Evolutionary conservation across 1,284 basidiomycete species (phyloP), one percentile per base, ranked within the genome.

Genomic region (Apiotrichum porosum): DNA sequence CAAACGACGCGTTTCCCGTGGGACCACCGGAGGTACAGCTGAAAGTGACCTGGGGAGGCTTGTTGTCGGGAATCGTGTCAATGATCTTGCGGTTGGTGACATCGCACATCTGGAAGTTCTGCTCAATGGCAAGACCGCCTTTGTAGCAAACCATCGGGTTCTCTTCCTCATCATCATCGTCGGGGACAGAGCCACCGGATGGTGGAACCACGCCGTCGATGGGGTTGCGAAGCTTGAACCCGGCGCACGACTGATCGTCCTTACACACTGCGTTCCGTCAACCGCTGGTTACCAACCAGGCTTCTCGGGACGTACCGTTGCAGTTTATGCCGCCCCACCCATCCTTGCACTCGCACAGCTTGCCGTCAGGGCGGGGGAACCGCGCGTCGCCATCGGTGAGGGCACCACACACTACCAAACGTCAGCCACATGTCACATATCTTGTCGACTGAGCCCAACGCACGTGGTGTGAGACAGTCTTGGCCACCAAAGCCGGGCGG

Each of bases 321-420:
- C 93, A 97, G 67, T 97, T 97, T 58, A 97, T 85, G 13, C 94
- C 93, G 39, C 80, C 81, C 93, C 93, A 98, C 0, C 92, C 93
- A 1, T 91, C 86, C 60, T 86, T 87, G 68, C 94, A 98, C 28
- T 90, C 77, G 72, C 94, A 97, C 9, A 81, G 73, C 56, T 84
- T 78, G 2, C 83, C 85, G 10, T 83, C 80, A 39, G 85, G 83
- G 48, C 92, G 79, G 21, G 91, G 83, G 49, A 83, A 83, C 17
- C 94, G 81, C 49, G 88, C 83, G 40, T 85, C 83, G 0, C 92
- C 91, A 57, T 97, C 90, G 3, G 88, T 83, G 21, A 97, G 79
- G 5, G 91, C 90, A 61, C 90, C 94, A 60, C 93, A 97, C 71
- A 86, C 86, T 89, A 31, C 17, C 33, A n/a, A 8, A 10, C n/a